Conservation (phyloP, 192 early-diverging fungal genomes). For the Umbelopsis ramanniana region DNA sequence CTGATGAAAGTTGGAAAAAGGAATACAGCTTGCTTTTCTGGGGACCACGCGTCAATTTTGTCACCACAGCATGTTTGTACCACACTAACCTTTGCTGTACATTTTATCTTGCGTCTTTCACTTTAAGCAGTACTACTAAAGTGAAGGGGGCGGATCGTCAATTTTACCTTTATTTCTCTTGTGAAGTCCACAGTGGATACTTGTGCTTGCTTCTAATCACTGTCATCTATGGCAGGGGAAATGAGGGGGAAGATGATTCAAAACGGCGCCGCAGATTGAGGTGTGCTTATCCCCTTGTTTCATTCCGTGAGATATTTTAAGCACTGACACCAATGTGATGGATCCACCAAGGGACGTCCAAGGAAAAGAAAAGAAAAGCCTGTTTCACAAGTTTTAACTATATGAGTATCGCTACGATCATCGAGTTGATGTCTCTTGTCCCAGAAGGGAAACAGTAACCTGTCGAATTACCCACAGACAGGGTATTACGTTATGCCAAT, state of each 20-base stretch:
- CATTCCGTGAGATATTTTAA: no score
- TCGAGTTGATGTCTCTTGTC: neutral
- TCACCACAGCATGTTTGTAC: slow-evolving; percentile 23
- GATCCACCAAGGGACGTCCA: no score
- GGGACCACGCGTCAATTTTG: slow-evolving; percentile 21
- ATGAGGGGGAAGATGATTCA: neutral
- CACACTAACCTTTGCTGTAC: neutral
- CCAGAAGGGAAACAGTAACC: slow-evolving; percentile 3
- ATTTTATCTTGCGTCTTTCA: neutral
- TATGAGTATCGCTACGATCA: neutral
- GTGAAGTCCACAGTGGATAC: no score
- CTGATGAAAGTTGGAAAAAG: slow-evolving; percentile 12
- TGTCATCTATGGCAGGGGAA: no score
- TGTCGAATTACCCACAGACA: neutral
- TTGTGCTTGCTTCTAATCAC: neutral
- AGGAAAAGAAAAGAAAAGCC: no score
- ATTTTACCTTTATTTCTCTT: neutral
- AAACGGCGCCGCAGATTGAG: no score
- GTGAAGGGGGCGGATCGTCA: slow-evolving; percentile 11
- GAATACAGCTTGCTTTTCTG: neutral
- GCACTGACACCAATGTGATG: no score
- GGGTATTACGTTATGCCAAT: no score
- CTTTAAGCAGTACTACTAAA: no score
- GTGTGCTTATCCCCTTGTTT: no score
- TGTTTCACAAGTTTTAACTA: no score